Evolutionary conservation across 2,329 filamentous ascomycete genomes (phyloP).

Genomic region (Calycina herbarum): DNA sequence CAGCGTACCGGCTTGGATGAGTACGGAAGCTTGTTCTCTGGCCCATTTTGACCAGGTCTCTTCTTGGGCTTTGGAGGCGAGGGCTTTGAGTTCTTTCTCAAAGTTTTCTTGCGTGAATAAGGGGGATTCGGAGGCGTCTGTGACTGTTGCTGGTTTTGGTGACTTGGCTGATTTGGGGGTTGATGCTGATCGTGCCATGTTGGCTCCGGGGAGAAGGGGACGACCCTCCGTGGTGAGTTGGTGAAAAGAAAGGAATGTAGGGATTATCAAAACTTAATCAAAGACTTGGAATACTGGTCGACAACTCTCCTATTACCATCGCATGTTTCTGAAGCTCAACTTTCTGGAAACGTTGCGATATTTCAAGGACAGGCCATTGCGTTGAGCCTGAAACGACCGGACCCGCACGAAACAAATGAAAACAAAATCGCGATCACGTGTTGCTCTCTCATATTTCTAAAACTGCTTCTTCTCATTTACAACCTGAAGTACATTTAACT

Average conservation of each 20-base stretch:
- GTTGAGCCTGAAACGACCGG: slow-evolving; percentile 19
- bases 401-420: slow-evolving; percentile 1
- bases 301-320: neutral
- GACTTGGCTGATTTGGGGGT: slow-evolving; percentile 10
- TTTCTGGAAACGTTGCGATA: slow-evolving; percentile 14
- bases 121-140: slow-evolving; percentile 19
- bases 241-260: neutral
- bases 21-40: slow-evolving; percentile 30
- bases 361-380: slow-evolving; percentile 16
- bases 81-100: slow-evolving; percentile 37
- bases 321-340: neutral
- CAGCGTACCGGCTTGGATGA: slow-evolving; percentile 44
- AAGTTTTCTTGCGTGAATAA: slow-evolving; percentile 38
- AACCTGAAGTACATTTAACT: too few species aligned
- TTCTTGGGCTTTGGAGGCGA: slow-evolving; percentile 37
- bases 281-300: neutral
- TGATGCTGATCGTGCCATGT: slow-evolving; percentile 17
- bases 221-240: neutral
- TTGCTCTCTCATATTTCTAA: too few species aligned
- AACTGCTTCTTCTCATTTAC: too few species aligned
- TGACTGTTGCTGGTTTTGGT: slow-evolving; percentile 4
- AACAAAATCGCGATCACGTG: slow-evolving; percentile 13
- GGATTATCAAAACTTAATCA: neutral
- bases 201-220: neutral
- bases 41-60: slow-evolving; percentile 36